Evolutionary conservation across 192 early-diverging fungal species (phyloP).

Genomic region (Spizellomyces sp.): DNA sequence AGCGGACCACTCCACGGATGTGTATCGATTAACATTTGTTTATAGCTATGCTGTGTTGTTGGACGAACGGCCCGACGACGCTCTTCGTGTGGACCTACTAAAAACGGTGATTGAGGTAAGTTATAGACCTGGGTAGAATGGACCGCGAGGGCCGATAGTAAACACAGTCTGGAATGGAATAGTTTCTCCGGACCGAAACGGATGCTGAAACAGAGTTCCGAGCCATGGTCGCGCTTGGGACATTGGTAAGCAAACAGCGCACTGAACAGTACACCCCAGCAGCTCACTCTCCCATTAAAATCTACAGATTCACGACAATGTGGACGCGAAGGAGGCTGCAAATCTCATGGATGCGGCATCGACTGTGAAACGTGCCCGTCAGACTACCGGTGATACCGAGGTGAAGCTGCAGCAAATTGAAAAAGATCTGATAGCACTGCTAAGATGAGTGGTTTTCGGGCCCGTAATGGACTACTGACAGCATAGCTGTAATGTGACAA

Average conservation of each 20-base stretch:
- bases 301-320: slow-evolving; percentile 11
- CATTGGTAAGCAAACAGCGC: slow-evolving; percentile 45
- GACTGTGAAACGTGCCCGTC: background rate
- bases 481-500: background rate
- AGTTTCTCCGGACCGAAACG: slow-evolving; percentile 57
- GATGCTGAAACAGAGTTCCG: slow-evolving; percentile 67
- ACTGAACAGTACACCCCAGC: background rate
- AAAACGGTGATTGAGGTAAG: slow-evolving; percentile 50
- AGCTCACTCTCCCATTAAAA: background rate
- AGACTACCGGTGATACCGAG: slow-evolving; percentile 10
- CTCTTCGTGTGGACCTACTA: slow-evolving; percentile 51
- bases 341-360: background rate
- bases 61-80: slow-evolving; percentile 47
- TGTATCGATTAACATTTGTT: background rate
- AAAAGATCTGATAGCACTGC: slow-evolving; percentile 15
- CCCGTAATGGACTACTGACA: background rate
- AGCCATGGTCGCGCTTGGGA: slow-evolving; percentile 63
- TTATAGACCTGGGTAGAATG: background rate
- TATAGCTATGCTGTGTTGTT: slow-evolving; percentile 56
- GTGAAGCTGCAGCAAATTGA: slow-evolving; percentile 16
- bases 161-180: background rate
- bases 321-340: slow-evolving; percentile 11
- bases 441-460: background rate
- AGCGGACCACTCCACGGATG: too few relatives aligned
- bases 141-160: too few relatives aligned